These are phyloP conservation scores for Nannizziopsis barbatae DNA, from an alignment of 2,329 filamentous ascomycete species.

Conservation along the genomic window DNA sequence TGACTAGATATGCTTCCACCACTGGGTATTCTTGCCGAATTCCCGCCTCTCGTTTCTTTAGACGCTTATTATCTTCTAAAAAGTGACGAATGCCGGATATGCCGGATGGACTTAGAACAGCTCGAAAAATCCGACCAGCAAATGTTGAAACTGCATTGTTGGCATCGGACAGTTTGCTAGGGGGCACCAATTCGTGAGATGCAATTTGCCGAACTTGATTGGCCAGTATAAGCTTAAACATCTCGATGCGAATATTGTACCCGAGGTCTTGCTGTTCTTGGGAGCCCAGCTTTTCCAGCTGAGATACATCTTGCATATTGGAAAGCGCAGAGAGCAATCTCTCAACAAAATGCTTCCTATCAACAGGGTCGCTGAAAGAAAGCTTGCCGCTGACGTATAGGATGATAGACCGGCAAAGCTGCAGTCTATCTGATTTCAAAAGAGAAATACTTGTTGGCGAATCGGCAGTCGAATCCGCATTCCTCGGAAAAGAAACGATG, in stretches of 20 bases:
- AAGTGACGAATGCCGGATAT: slow-evolving; percentile 32
- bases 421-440: slow-evolving; percentile 12
- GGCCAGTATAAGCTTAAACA: slow-evolving; percentile 27
- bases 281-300: slow-evolving; percentile 5
- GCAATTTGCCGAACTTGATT: slow-evolving; percentile 32
- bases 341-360: slow-evolving; percentile 39
- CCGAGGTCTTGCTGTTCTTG: not conserved
- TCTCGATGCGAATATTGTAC: slow-evolving; percentile 14
- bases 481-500: slow-evolving; percentile 9
- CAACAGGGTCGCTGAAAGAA: slow-evolving; percentile 45
- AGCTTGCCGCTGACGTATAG: slow-evolving; percentile 41
- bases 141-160: slow-evolving; percentile 25
- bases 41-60: slow-evolving; percentile 37
- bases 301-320: slow-evolving; percentile 12
- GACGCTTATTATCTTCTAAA: slow-evolving; percentile 36
- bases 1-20: slow-evolving; percentile 39
- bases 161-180: slow-evolving; percentile 19
- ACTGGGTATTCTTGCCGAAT: slow-evolving; percentile 36
- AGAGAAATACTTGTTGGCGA: slow-evolving; percentile 1
- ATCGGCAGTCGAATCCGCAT: slow-evolving; percentile 10
- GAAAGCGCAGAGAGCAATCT: slow-evolving; percentile 28
- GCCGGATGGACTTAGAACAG: slow-evolving; percentile 26
- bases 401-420: slow-evolving; percentile 35
- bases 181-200: slow-evolving; percentile 24
- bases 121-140: slow-evolving; percentile 28